Evolutionary conservation across 352 stramenopile genomes (phyloP), one percentile per base, ranked within the genome.

Genomic region (Phytophthora ramorum): DNA sequence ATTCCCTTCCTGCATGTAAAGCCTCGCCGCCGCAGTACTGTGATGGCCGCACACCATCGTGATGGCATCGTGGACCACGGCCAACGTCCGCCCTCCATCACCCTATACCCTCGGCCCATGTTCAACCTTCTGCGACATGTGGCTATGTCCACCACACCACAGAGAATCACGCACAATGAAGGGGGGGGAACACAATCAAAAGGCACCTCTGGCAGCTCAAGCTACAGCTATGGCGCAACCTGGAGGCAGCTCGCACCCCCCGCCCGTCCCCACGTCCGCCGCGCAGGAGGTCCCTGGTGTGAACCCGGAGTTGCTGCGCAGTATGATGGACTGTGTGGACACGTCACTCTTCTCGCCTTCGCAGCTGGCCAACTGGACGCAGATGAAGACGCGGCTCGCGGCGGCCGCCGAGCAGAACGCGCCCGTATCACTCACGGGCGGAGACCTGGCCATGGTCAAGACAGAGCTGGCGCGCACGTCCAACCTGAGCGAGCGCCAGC

Each of bases 251-350:
- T 41, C 35, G 35, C 17, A 38, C 24, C 17, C 45, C 6, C 12
- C 53, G 17, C 38, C 53, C 20, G 26, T 49, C 19, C 58, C 28
- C 57, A 28, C 54, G 1, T n/a, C 64, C 19, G 16, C 64, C 16
- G 19, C 59, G 13, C 53, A 66, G 2, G 58, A 57, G 13, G 22
- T 69, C 3, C 44, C 78, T 2, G 72, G 76, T 56, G 78, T 85
- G n/a, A 95, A 93, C 66, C 72, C 87, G 7, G 76, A 88, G 47
- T 70, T 95, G 37, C 72, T 95, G 1, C 71, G 90, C 34, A 88
- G 83, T 54, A 95, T 95, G 87, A 95, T 95, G 87, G 79, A 91
- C 59, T 95, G 87, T 66, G 85, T 95, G 12, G 87, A 95, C 70
- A 92, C 83, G 64, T 82, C 85, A 48, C 77, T 91, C 19, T 93